phyloP scores from a whole-genome alignment of 495 filamentous ascomycete genomes.

The Penicillium parvum region DNA sequence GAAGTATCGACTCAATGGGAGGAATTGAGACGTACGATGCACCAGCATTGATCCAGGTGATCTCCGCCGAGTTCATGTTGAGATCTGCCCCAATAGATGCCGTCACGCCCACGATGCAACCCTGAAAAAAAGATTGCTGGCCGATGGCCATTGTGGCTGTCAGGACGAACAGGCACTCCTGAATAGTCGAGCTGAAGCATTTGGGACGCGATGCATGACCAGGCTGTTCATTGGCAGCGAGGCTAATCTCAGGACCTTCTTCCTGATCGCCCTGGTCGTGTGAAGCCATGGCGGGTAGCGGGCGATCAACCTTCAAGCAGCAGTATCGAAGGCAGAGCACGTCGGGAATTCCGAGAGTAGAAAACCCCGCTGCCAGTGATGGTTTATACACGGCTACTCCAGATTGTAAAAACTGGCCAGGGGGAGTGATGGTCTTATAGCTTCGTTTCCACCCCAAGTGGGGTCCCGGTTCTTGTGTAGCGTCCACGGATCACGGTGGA shows the following conservation, averaged over 20 bases:
- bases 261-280: conserved; percentile 11
- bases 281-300: not conserved
- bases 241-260: conserved; percentile 6
- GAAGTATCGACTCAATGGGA: not conserved
- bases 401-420: too few relatives aligned
- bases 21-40: conserved; percentile 44
- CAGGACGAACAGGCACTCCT: conserved; percentile 64
- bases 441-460: too few relatives aligned
- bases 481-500: too few relatives aligned
- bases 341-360: not conserved
- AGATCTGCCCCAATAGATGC: conserved; percentile 58
- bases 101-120: conserved; percentile 57
- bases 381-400: too few relatives aligned
- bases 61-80: conserved; percentile 62
- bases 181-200: conserved; percentile 58
- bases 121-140: conserved; percentile 56
- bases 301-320: not conserved
- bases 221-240: conserved; percentile 5
- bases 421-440: too few relatives aligned
- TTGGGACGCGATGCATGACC: conserved; percentile 37
- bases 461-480: too few relatives aligned
- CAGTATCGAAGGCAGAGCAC: not conserved
- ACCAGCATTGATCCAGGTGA: conserved; percentile 69
- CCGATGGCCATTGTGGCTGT: conserved; percentile 67
- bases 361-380: too few relatives aligned